Conservation (phyloP, 1,284 basidiomycete species). For the Jaminaea rosea region DNA sequence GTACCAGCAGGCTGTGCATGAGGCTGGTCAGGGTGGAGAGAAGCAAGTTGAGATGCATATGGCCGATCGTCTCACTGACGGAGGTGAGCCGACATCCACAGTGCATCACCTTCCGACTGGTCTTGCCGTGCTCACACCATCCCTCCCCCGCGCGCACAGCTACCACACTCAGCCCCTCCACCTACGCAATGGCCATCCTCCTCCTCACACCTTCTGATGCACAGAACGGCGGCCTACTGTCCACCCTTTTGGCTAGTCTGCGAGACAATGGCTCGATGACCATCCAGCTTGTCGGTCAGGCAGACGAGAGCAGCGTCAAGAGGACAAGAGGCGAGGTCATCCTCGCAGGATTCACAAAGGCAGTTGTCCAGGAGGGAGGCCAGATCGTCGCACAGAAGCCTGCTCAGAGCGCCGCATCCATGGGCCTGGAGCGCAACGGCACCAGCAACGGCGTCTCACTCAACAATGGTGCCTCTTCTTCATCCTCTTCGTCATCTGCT, state of each 20-base stretch:
- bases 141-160: conserved; percentile 4
- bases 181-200: conserved; percentile 24
- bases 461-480: background rate
- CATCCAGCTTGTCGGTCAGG: conserved; percentile 18
- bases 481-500: background rate
- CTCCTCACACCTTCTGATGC: conserved; percentile 22
- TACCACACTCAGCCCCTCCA: conserved; percentile 16
- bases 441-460: background rate
- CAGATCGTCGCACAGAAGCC: background rate
- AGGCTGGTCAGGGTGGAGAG: conserved; percentile 8
- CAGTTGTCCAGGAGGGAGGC: background rate
- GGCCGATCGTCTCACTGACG: conserved; percentile 42
- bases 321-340: conserved; percentile 24
- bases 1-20: conserved; percentile 36
- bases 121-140: background rate
- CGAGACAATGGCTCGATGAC: conserved; percentile 20
- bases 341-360: conserved; percentile 28
- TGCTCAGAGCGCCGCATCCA: background rate
- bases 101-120: background rate
- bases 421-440: background rate
- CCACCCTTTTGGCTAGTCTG: conserved; percentile 18
- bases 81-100: conserved; percentile 6
- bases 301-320: conserved; percentile 11
- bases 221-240: conserved; percentile 19
- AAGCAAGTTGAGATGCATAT: conserved; percentile 41